A percentile compares a stretch with the other conserved stretches of the same genome.
phyloP scores from a whole-genome alignment of 371 early-diverging fungal species.

The Funneliformis caledonium region DNA sequence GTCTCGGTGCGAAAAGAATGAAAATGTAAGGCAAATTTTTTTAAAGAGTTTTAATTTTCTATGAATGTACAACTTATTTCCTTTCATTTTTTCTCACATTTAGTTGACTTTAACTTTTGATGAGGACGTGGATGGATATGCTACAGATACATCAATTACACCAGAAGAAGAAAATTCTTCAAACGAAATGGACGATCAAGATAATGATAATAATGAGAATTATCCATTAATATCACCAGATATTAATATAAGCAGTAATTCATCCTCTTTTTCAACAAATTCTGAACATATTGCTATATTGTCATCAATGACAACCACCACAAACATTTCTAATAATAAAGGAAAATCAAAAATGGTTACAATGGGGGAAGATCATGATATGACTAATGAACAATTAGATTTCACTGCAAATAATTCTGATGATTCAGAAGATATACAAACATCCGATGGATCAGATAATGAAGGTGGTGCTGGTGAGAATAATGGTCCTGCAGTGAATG shows the following conservation, averaged over 20 bases:
- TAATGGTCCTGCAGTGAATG: constrained; percentile 10
- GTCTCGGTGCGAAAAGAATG: constrained; percentile 3
- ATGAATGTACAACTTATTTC: neutral
- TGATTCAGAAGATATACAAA: neutral
- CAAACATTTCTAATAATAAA: neutral
- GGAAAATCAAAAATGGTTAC: neutral
- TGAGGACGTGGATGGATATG: constrained; percentile 31
- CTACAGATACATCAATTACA: constrained; percentile 21
- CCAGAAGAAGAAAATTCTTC: constrained; percentile 31
- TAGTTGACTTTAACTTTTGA: neutral
- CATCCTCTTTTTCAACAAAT: constrained; percentile 8
- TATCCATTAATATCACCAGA: neutral
- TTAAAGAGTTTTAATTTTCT: too few relatives aligned
- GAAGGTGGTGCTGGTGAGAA: neutral
- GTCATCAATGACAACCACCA: neutral
- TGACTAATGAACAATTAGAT: constrained; percentile 20
- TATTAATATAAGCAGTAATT: neutral
- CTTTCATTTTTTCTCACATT: neutral
- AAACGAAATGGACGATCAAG: constrained; percentile 13
- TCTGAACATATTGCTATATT: neutral
- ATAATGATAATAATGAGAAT: constrained; percentile 11
- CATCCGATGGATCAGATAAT: constrained; percentile 12
- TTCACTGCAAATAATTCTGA: neutral
- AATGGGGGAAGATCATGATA: neutral
- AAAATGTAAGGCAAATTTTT: constrained; percentile 34